Evolutionary conservation across 2,329 filamentous ascomycete genomes (phyloP), one percentile per base, ranked within the genome.

Genomic region (Aureobasidium melanogenum): DNA sequence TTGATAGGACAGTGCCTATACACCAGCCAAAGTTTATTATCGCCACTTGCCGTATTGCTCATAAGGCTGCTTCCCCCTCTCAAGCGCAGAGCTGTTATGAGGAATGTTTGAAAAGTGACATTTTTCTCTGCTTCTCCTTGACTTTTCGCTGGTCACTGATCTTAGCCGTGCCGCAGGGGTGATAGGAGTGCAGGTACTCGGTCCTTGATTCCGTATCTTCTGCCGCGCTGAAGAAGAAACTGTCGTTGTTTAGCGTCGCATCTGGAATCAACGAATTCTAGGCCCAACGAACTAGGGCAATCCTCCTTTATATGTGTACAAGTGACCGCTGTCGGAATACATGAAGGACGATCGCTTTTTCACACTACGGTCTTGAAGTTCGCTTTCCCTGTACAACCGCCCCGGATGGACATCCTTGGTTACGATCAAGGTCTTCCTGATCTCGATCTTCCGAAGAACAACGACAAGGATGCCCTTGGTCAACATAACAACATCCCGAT

Each of bases 401-500:
- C 55, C 12, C 32, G 15, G 12, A 62, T 62, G 60, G 52, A 57
- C 19, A 34, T 50, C 9, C 22, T 47, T 51, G 51, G 52, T 5
- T 62, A 62, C 32, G 60, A 62, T 7, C 41, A 17, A 9, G 60
- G 60, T 47, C 50, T 43, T 14, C 60, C 51, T n/a, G 60, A 62
- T 36, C 34, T 56, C 19, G 60, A 62, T 46, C 38, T 57, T 5
- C 60, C 51, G 24, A 54, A 54, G 5, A 62, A 62, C 44, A 57
- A 51, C 7, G 60, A 62, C 38, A 22, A 50, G 8, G 52, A 62
- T 34, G 60, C 60, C 8, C 60, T 62, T 14, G 34, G 41, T 15
- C 41, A 30, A 5, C 9, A 58, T 3, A 44, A 24, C 26, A 26
- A 57, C 44, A 8, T 19, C 19, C 52, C n/a, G 17, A 47, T 62